Base-by-base conservation (phyloP, 495 filamentous ascomycete genomes). In the Terfezia boudieri region DNA sequence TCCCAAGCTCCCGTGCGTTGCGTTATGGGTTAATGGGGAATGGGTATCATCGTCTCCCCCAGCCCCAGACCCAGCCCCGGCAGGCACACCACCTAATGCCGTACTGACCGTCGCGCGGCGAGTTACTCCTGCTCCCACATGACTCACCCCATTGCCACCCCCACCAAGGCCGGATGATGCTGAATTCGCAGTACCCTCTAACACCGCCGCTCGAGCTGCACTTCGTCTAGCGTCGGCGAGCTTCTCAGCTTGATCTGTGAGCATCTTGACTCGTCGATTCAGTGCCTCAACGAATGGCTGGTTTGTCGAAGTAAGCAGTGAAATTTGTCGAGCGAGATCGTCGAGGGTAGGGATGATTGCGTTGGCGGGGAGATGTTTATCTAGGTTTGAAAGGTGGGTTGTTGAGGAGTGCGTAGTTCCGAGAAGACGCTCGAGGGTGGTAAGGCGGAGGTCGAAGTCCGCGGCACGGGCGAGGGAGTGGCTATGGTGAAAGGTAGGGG, bases 291-390 rank as follows among this genome's bases (percentile, higher is more conserved):
- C 74, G 14, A 76, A 78, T 4, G 79, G 70, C 0, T 78, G 75
- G 8, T 77, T 78, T 7, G 81, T 73, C 32, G 76, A 73, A 0
- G 76, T 75, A 32, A 89, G 64, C 7, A 78, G 74, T n/a, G 69
- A 68, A 53, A 89, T 70, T 58, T 84, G 79, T 37, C 77, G 78
- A 51, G 87, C 79, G 7, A 99, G 76, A 8, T 74, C 73, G 51
- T 88, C 82, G 0, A 99, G 72, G 8, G 86, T 80, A 5, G 85
- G 82, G 37, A 95, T 74, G 11, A 94, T 74, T 20, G 86, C 77
- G 38, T 68, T 82, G 53, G 67, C 72, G 43, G 75, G 71, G 56
- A 69, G 70, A 37, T 71, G 71, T 1, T 76, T 69, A 51, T 76
- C 74, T 14, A 82, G 62, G 53, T 82, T 76, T 8, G 82, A 75